These are phyloP conservation scores for Agaricus subrufescens DNA, from an alignment of 768 basidiomycete species.

Conservation along the genomic window DNA sequence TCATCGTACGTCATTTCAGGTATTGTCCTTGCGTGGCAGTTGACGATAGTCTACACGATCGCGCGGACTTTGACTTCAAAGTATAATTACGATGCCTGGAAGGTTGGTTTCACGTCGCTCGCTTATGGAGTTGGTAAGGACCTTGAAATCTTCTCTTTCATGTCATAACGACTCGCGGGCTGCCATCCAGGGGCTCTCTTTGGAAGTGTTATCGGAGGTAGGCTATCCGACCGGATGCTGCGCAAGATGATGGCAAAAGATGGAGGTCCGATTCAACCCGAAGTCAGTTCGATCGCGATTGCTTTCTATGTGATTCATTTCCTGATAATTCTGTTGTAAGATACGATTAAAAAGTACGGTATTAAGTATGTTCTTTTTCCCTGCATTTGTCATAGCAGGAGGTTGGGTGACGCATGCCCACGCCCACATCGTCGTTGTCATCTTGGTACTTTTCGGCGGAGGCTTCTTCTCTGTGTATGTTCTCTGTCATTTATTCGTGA, in stretches of 20 bases:
- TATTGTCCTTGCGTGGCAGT: slow-evolving; percentile 19
- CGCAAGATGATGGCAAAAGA: slow-evolving; percentile 28
- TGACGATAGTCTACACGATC: slow-evolving; percentile 65
- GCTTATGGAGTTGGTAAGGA: slow-evolving; percentile 43
- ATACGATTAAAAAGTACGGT: slow-evolving; percentile 68
- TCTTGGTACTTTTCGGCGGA: slow-evolving; percentile 63
- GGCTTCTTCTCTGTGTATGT: slow-evolving; percentile 74
- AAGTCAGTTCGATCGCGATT: slow-evolving; percentile 36
- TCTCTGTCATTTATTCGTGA: background rate
- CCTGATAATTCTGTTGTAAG: slow-evolving; percentile 25
- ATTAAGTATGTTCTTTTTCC: slow-evolving; percentile 19
- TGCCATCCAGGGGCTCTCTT: slow-evolving; percentile 24
- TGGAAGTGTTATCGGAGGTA: slow-evolving; percentile 35
- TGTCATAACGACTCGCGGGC: background rate
- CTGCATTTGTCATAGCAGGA: slow-evolving; percentile 6
- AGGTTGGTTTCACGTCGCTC: slow-evolving; percentile 69
- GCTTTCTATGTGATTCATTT: background rate
- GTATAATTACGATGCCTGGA: slow-evolving; percentile 63
- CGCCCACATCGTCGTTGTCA: slow-evolving; percentile 59
- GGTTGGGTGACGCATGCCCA: slow-evolving; percentile 57
- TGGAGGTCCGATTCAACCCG: slow-evolving; percentile 44
- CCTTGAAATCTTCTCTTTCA: background rate
- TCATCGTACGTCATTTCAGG: background rate
- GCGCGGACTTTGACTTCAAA: slow-evolving; percentile 57
- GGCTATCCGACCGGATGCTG: slow-evolving; percentile 34